phyloP scores from a whole-genome alignment of 306 rosid genomes.

The Pyrus pyrifolia region DNA sequence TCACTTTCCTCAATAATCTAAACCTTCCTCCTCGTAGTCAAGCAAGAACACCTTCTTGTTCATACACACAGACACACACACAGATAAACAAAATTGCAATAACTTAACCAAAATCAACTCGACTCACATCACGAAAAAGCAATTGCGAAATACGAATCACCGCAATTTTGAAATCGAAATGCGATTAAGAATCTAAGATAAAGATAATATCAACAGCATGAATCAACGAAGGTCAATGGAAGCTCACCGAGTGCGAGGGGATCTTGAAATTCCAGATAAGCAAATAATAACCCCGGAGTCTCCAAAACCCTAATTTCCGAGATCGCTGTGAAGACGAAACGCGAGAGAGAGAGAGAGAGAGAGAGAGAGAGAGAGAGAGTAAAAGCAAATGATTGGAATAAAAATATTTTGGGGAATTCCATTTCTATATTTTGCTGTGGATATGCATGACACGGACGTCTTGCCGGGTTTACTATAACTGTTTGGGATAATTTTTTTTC shows the following conservation, averaged over 20 bases:
- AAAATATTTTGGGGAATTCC: neutral
- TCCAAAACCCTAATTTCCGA: slow-evolving; percentile 21
- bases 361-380: neutral
- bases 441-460: slow-evolving; percentile 3
- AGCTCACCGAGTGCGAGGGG: slow-evolving; percentile 35
- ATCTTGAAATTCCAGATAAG: neutral
- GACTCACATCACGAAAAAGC: neutral
- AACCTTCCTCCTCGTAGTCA: neutral
- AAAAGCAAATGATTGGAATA: neutral
- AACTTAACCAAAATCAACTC: neutral
- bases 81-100: neutral
- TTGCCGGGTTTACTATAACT: neutral
- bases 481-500: neutral
- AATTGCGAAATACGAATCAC: neutral
- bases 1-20: neutral
- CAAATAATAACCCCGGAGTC: neutral
- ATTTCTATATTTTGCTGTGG: neutral
- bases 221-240: neutral
- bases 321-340: slow-evolving; percentile 21
- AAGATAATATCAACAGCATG: neutral
- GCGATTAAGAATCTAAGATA: neutral
- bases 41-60: neutral
- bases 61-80: neutral
- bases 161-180: neutral
- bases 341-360: neutral